These are phyloP conservation scores for Uncinocarpus reesii DNA, from an alignment of 2,329 filamentous ascomycete genomes.

Conservation along the genomic window DNA sequence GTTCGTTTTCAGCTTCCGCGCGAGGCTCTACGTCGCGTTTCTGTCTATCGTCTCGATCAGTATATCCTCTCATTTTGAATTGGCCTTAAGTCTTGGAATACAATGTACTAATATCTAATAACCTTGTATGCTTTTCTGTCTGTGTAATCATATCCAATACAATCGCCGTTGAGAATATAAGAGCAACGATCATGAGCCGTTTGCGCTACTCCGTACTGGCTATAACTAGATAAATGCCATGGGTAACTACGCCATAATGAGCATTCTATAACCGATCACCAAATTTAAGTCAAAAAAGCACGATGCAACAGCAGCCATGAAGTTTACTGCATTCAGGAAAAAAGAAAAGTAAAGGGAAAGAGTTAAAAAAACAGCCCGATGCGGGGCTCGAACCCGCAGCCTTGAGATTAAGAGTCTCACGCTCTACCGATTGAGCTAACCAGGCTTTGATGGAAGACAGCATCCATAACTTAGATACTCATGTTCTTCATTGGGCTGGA, in stretches of 20 bases:
- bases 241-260: no score
- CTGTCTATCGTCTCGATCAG: no score
- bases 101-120: slow-evolving; percentile 6
- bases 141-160: slow-evolving; percentile 8
- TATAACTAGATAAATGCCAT: no score
- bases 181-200: no score
- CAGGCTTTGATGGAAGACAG: not conserved
- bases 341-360: not conserved
- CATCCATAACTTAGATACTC: not conserved
- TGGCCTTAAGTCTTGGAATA: not conserved
- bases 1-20: no score
- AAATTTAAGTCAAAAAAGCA: no score
- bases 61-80: not conserved
- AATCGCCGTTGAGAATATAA: not conserved
- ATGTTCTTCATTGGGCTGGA: not conserved
- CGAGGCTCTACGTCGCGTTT: no score
- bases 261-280: no score
- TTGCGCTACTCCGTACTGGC: no score
- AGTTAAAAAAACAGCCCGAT: slow-evolving; percentile 26
- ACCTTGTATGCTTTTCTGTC: not conserved
- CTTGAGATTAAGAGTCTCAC: slow-evolving; percentile 52
- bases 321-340: slow-evolving; percentile 3
- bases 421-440: slow-evolving; percentile 62
- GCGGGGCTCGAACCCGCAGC: slow-evolving; percentile 37
- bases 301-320: no score